phyloP scores from a whole-genome alignment of 169 alveolate genomes.

The Plasmodium gallinaceum region DNA sequence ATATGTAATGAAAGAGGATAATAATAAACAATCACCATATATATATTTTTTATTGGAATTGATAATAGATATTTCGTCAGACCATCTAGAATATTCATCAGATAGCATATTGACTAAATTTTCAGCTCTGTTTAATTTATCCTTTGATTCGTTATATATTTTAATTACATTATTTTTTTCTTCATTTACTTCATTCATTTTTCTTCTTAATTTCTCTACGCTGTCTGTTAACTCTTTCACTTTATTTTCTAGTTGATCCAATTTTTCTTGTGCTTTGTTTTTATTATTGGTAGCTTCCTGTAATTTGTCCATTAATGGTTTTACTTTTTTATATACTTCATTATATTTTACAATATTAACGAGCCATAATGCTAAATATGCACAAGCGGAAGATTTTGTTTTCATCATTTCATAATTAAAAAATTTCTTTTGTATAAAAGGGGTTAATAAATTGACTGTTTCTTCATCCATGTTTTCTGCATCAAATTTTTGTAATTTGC shows the following conservation, averaged over 20 bases:
- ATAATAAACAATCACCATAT: conserved; percentile 95
- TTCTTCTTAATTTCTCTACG: conserved; percentile 88
- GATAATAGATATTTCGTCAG: conserved; percentile 91
- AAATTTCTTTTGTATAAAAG: conserved; percentile 91
- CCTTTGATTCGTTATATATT: conserved; percentile 92
- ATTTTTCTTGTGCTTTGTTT: conserved; percentile 92
- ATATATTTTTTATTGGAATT: conserved; percentile 90
- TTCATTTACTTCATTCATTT: conserved; percentile 93
- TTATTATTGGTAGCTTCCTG: conserved; percentile 93
- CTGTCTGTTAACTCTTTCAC: conserved; percentile 90
- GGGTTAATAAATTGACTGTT: conserved; percentile 91
- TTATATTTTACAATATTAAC: conserved; percentile 94
- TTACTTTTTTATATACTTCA: conserved; percentile 94
- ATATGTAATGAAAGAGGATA: conserved; percentile 97
- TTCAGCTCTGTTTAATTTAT: conserved; percentile 94
- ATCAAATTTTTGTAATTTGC: conserved; percentile 92
- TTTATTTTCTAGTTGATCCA: conserved; percentile 91
- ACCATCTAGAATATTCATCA: conserved; percentile 97
- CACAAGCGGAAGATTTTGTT: conserved; percentile 94
- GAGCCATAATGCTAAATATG: conserved; percentile 95
- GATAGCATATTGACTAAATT: conserved; percentile 95
- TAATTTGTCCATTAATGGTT: conserved; percentile 93
- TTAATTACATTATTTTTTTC: conserved; percentile 90
- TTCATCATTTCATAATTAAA: conserved; percentile 95
- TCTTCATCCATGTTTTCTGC: conserved; percentile 95